Base-by-base conservation (phyloP, 805 yeast genomes). In the Schizosaccharomyces cryophilus region DNA sequence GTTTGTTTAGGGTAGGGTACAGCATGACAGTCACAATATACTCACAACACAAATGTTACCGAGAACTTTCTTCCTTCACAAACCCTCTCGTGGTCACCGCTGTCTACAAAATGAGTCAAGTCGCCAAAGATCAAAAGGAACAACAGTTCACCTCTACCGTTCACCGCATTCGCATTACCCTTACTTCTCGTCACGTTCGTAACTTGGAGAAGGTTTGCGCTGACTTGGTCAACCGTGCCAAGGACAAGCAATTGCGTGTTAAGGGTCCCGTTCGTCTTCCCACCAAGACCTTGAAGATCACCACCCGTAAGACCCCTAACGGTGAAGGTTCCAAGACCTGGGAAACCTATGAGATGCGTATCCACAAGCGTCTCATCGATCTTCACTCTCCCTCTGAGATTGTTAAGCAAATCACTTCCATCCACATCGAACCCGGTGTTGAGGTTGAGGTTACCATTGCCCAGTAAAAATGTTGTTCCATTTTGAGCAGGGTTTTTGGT, bases 241-340 rank as follows among this genome's bases (percentile, higher is more conserved):
- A 79, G 76, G 80, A 79, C 75, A 77, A 81, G 78, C 77, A 84
- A 72, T 81, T 89, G 73, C 80, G 78, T 76, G 88, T 87, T 84
- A 90, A 88, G 82, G 99, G 99, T 75, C 98, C 98, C 71, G 95
- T 93, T 74, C 89, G 98, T 86, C 79, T 93, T 80, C 99, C 99
- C 81, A 93, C 98, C 79, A 93, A 89, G 85, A 93, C 85, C 71
- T 85, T 93, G 74, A 87, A 85, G 79, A 81, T 93, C 80, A 81
- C 95, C 80, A 93, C 99, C 86, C 88, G 99, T 87, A 93, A 93
- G 89, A 85, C 98, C 75, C 99, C 99, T 74, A 94, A 94, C 78
- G 99, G 99, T 93, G 96, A 93, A 82, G 99, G 99, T 93, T 93
- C 98, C 72, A 93, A 93, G 90, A 93, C 99, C 73, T 93, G 96